Conservation (phyloP, 2,329 filamentous ascomycete genomes). For the Elsinoe batatas region DNA sequence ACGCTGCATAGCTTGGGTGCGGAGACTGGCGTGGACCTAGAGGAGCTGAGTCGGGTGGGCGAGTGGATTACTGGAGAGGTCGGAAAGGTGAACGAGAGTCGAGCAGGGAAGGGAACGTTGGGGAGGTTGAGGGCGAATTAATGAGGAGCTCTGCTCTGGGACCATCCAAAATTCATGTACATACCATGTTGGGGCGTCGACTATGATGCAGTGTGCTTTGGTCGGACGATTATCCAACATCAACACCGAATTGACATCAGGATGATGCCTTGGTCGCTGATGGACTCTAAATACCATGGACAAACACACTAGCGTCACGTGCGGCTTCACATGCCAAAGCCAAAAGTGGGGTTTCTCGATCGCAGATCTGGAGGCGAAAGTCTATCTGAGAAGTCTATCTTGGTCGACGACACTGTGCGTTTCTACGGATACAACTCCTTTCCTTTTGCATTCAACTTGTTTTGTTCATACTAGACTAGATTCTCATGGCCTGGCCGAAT, state of each 20-base stretch:
- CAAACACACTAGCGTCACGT: background rate
- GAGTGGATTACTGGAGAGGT: constrained; percentile 60
- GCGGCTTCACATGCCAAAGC: background rate
- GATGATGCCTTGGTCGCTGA: too few species aligned
- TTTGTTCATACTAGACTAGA: background rate
- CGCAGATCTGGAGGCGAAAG: constrained; percentile 5
- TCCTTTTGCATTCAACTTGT: background rate
- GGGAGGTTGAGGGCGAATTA: constrained; percentile 10
- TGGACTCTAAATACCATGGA: background rate
- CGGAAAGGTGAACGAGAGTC: constrained; percentile 53
- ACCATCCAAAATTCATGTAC: background rate
- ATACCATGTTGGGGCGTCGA: background rate
- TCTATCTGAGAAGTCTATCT: constrained; percentile 10
- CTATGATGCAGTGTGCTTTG: too few species aligned
- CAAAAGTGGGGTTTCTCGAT: background rate
- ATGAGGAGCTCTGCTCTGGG: background rate
- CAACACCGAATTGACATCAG: too few species aligned
- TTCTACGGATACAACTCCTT: background rate
- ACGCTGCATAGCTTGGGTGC: constrained; percentile 63
- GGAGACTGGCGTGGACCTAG: constrained; percentile 61
- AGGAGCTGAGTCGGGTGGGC: constrained; percentile 58
- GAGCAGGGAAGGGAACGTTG: constrained; percentile 53
- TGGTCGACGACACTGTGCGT: constrained; percentile 6
- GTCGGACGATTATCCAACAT: too few species aligned
- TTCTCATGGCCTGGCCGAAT: constrained; percentile 34